Evolutionary conservation across 225 moss, liverwort and hornwort species (phyloP).

Genomic region (Marchantia polymorpha): DNA sequence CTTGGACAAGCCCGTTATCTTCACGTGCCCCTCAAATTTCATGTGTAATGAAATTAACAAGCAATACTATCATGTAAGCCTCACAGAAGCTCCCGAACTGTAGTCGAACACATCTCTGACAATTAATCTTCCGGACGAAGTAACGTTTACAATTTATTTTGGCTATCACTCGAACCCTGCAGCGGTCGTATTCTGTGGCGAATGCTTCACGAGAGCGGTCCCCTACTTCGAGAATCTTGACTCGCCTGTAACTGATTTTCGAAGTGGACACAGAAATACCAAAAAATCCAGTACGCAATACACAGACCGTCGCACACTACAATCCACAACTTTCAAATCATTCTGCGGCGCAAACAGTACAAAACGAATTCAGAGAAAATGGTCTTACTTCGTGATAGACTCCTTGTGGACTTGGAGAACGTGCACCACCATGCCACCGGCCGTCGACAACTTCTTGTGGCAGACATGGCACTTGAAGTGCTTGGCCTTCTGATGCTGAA

Average conservation of each 20-base stretch:
- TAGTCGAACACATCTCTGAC: not conserved
- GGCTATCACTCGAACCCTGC: not conserved
- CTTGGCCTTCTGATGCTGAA: constrained; percentile 99
- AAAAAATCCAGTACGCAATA: not conserved
- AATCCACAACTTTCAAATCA: not conserved
- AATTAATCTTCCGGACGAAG: no score
- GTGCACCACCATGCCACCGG: constrained; percentile 95
- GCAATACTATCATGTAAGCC: not conserved
- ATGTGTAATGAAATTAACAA: not conserved
- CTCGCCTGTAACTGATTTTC: not conserved
- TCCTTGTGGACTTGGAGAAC: constrained; percentile 99
- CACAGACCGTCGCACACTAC: not conserved
- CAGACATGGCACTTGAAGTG: constrained; percentile 99
- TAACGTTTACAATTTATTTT: no score
- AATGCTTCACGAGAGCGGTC: no score
- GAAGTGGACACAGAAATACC: no score
- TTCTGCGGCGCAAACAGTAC: not conserved
- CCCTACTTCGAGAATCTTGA: no score
- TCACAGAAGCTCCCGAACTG: not conserved
- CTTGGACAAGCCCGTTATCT: not conserved
- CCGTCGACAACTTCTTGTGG: constrained; percentile 97
- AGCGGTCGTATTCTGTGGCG: not conserved
- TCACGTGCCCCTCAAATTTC: not conserved
- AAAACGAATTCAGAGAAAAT: not conserved
- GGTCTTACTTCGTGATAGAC: constrained; percentile 73